Evolutionary conservation across 345 rosid genomes (phyloP), one percentile per base, ranked within the genome.

Genomic region (Dipteronia dyeriana): DNA sequence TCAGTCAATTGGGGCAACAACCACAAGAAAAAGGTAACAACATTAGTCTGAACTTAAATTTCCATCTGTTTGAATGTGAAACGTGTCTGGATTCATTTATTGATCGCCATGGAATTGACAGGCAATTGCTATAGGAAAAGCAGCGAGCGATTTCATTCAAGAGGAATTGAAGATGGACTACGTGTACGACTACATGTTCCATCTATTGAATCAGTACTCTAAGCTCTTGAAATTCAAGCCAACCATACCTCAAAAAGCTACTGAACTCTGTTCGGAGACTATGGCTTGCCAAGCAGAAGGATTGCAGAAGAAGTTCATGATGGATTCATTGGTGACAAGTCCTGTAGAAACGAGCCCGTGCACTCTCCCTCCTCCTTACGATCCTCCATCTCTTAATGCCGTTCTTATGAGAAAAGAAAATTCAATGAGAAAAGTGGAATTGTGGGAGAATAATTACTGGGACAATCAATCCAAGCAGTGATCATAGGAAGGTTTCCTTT

Each of bases 1-100:
- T 94, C 97, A 0, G 98, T 93, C 26, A 85, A 90, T 0, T 93
- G 98, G 98, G 98, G 93, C 45, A 93, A 93, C 83, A 57, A 60
- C 76, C 88, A 91, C 86, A 78, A 66, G 56, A 75, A 68, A 76
- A 78, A 91, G 98, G 97, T 90, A 84, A 76, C 38, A 43, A 26
- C 60, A 59, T 57, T 26, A 12, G 45, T 41, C 12, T 39, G 7
- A 34, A 34, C 38, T 34, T 34, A 34, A 34, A 34, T 34, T 34
- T 34, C 38, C 38, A 34, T 34, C 38, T 34, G 38, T 34, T 34
- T 6, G 6, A 34, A 34, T 34, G 38, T 34, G 38, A 34, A 34
- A 4, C 38, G 38, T 34, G 38, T 34, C 38, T 34, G 38, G 4
- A 34, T 34, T 34, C 38, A 6, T 34, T 34, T 34, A 34, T 14